Base-by-base conservation (phyloP, 192 early-diverging fungal genomes). In the Allomyces macrogynus region DNA sequence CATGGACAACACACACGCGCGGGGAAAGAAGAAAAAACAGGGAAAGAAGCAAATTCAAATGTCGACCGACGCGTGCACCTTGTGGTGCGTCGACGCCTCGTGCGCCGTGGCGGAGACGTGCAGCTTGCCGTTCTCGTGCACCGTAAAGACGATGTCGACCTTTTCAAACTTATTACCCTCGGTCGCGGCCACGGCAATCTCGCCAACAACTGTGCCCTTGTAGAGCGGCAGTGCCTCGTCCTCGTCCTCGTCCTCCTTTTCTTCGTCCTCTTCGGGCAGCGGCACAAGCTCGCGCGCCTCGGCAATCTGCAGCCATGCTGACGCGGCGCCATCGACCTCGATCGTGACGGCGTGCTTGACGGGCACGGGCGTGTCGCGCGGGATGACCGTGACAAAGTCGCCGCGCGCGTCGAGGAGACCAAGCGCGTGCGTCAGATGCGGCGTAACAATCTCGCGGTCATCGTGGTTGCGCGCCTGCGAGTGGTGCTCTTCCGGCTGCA, bases 321-420 rank as follows among this genome's bases (percentile, higher is more conserved):
- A n/a, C 49, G 80, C 81, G 61, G 78, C 81, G 18, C 67, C 73
- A 23, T 81, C 75, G 65, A 86, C 76, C 23, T 80, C 75, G 62
- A 95, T 86, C 67, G 84, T 77, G 68, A 93, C 73, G 20, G 83
- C 71, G 61, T 92, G 84, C 65, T 84, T 79, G 60, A 84, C 87
- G 25, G 95, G 95, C 62, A 95, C 77, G 61, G 92, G 85, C 16
- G 91, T 89, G 68, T 89, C 81, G 69, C 85, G 79, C 60, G 85
- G 87, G 64, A 98, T 81, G 26, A 98, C 72, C 27, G 86, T 78
- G 22, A 86, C 76, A 71, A 95, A 89, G 27, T 80, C 73, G 24
- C 86, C 89, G 54, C 81, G 83, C 24, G 81, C 72, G 62, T 84
- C 77, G 61, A 81, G 75, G 61, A 95, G 70, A 67, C 92, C 93